These are phyloP conservation scores for Pseudogymnoascus sp. DNA, from an alignment of 2,329 filamentous ascomycete species.

Conservation along the genomic window DNA sequence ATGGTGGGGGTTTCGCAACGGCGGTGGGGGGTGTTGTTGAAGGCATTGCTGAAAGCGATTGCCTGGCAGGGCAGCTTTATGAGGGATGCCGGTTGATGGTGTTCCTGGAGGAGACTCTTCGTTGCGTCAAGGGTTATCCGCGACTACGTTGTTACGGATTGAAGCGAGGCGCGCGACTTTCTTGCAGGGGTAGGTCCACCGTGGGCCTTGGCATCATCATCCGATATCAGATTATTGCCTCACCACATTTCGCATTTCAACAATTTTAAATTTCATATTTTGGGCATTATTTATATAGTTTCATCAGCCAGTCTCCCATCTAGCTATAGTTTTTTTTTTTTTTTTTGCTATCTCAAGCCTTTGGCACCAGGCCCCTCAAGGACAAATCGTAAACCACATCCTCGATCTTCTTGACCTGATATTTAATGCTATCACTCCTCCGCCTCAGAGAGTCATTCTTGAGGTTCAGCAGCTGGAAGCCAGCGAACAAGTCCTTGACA, in stretches of 20 bases:
- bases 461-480: conserved; percentile 93
- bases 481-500: conserved; percentile 89
- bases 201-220: conserved; percentile 3
- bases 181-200: not conserved
- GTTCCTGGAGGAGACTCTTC: not conserved
- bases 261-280: not conserved
- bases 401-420: conserved; percentile 95
- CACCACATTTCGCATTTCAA: not conserved
- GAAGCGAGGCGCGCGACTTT: conserved; percentile 3
- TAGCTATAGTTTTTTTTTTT: not conserved
- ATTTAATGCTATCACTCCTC: conserved; percentile 89
- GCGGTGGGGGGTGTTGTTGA: not conserved
- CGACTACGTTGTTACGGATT: not conserved
- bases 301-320: not conserved
- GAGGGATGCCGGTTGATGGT: not conserved
- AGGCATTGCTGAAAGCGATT: not conserved
- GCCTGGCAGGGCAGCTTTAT: not conserved
- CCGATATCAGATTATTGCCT: not conserved
- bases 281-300: not conserved
- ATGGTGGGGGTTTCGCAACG: not conserved
- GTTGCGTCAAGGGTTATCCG: not conserved
- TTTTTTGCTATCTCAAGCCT: conserved; percentile 9
- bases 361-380: conserved; percentile 69
- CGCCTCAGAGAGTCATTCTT: conserved; percentile 91
- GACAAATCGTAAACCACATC: conserved; percentile 96